Conservation (phyloP, 495 filamentous ascomycete species). For the Aspergillus panamensis region DNA sequence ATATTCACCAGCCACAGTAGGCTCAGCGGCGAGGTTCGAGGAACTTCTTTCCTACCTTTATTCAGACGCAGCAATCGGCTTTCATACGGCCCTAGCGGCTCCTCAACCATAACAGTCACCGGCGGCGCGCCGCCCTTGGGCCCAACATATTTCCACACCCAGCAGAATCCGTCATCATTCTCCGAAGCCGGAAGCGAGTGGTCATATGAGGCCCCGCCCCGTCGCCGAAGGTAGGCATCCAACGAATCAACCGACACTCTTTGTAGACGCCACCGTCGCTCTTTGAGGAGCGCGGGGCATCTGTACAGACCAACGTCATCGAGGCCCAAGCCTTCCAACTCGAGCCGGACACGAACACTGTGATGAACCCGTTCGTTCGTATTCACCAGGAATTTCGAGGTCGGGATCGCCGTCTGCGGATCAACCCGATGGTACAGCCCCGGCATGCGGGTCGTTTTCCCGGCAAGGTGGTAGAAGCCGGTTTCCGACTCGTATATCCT, state of each 20-base stretch:
- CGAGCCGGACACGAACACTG: not conserved
- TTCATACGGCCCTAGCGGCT: not conserved
- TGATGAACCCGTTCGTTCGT: not conserved
- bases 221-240: not conserved
- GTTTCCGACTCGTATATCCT: not conserved
- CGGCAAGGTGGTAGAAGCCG: conserved; percentile 1
- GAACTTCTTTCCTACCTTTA: not conserved
- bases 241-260: not conserved
- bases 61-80: not conserved
- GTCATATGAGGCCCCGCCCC: not conserved
- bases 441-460: not conserved
- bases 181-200: not conserved
- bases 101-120: conserved; percentile 2
- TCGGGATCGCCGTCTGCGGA: not conserved
- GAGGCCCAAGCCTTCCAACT: not conserved
- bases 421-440: not conserved
- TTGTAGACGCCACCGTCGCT: not conserved
- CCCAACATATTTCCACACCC: not conserved
- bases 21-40: not conserved
- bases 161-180: not conserved
- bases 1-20: no score
- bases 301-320: not conserved
- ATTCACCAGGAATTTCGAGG: not conserved
- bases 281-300: not conserved
- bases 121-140: not conserved